phyloP scores from a whole-genome alignment of 306 rosid species.

The Prosopis cineraria region DNA sequence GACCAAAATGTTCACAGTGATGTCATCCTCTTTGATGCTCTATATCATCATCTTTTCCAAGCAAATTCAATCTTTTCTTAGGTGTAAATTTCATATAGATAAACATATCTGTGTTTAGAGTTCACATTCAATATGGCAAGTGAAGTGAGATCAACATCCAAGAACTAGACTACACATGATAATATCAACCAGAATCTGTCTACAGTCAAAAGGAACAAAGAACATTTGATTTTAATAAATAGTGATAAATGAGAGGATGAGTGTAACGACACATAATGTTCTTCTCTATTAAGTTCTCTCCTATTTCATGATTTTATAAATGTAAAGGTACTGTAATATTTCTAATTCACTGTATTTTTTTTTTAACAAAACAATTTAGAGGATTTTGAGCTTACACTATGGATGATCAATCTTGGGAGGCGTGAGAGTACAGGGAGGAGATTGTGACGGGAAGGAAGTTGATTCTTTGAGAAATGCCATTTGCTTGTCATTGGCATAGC shows the following conservation, averaged over 20 bases:
- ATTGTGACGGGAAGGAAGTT: conserved; percentile 40
- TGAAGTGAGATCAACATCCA: background rate
- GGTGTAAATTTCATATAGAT: background rate
- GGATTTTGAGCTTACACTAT: conserved; percentile 29
- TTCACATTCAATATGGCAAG: background rate
- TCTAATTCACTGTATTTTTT: no score
- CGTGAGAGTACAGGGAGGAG: conserved; percentile 67
- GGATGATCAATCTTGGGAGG: conserved; percentile 41
- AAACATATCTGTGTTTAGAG: background rate
- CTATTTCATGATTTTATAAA: background rate
- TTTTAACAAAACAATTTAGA: no score
- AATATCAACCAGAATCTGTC: background rate
- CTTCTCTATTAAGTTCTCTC: no score
- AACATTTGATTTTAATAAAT: no score
- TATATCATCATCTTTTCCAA: conserved; percentile 22
- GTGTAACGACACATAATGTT: no score
- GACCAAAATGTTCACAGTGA: conserved; percentile 3
- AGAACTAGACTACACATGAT: no score
- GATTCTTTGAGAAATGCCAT: conserved; percentile 54
- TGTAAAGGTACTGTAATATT: background rate
- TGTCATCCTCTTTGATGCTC: conserved; percentile 38
- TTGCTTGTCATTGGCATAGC: conserved; percentile 73
- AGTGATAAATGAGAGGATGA: no score
- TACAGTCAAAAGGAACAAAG: no score
- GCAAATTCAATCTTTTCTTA: background rate